Evolutionary conservation across 179 eudicot species (phyloP), one percentile per base, ranked within the genome.

Genomic region (Sideroxylon spinosum): DNA sequence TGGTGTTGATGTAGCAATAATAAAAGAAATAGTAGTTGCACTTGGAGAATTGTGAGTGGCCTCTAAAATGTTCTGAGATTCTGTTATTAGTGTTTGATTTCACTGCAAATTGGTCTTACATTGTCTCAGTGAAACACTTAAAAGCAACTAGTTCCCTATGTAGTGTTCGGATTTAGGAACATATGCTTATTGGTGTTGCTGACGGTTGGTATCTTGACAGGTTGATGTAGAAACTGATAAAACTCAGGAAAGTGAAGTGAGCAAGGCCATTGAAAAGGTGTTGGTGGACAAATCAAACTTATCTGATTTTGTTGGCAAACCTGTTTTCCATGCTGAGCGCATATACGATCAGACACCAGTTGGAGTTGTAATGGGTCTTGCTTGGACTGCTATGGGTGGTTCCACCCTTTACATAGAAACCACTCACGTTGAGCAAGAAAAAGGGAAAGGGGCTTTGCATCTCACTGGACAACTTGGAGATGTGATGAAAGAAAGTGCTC

Each of bases 361-460:
- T 56, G 99, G 99, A 74, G 98, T 96, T 19, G 98, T 94, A 56
- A 92, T 94, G 98, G 99, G 99, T 86, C 95, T 96, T 64, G 99
- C 98, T 49, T 96, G 99, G 99, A 96, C 99, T 52, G 86, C 98
- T 25, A 92, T 94, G 98, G 99, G 99, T 73, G 99, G 99, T 16
- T 92, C 98, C 44, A 94, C 98, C 13, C 96, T 94, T 23, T 96
- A 92, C 84, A 87, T 96, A 65, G 99, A 96, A 80, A 94, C 99
- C 20, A 80, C 87, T 61, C 86, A 53, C 57, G 80, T 94, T 37
- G 97, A 94, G 86, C 87, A 88, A 82, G 97, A 90, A 61, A 98
- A 94, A 78, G 99, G 97, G 32, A 96, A 96, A 85, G 99, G 95
- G 14, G 90, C 83, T 70, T 92, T 96, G 68, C 87, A 86, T 82